These are phyloP conservation scores for Trametes cingulata DNA, from an alignment of 768 basidiomycete species.

Conservation along the genomic window DNA sequence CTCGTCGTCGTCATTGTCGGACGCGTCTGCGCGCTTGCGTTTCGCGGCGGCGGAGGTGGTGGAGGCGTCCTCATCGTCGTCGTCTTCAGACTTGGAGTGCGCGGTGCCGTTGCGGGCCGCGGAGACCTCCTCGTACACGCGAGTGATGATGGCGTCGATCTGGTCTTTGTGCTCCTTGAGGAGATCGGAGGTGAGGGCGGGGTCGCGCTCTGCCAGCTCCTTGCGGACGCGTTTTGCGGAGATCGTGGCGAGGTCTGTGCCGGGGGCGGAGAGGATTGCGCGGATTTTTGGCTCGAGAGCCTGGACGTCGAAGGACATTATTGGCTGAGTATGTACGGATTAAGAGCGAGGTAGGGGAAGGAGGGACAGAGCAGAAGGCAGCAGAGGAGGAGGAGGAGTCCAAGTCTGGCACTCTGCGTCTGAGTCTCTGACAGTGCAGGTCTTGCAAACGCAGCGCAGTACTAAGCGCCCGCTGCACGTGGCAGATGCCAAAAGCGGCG, in stretches of 20 bases:
- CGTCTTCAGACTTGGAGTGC: slow-evolving; percentile 18
- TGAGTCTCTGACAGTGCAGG: too few species aligned
- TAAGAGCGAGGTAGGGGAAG: slow-evolving; percentile 9
- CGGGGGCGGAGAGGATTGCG: slow-evolving; percentile 73
- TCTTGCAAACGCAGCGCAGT: too few species aligned
- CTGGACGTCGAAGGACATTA: slow-evolving; percentile 31
- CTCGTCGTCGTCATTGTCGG: slow-evolving; percentile 25
- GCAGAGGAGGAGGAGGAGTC: not conserved
- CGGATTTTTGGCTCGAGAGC: slow-evolving; percentile 63
- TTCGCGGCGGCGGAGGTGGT: slow-evolving; percentile 16
- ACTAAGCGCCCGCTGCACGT: not conserved
- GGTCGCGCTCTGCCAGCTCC: slow-evolving; percentile 57
- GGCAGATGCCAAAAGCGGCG: not conserved
- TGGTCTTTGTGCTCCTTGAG: slow-evolving; percentile 67
- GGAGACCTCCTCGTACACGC: slow-evolving; percentile 63
- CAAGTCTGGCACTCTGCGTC: not conserved
- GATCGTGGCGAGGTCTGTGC: slow-evolving; percentile 75
- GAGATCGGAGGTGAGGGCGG: slow-evolving; percentile 54
- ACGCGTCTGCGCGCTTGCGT: slow-evolving; percentile 26
- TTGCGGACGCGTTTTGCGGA: slow-evolving; percentile 89
- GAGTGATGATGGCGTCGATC: slow-evolving; percentile 68
- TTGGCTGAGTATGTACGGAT: slow-evolving; percentile 9
- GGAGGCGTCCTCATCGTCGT: slow-evolving; percentile 25
- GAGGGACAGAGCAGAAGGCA: not conserved
- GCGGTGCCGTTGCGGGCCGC: slow-evolving; percentile 20